Evolutionary conservation across 2,329 filamentous ascomycete species (phyloP).

Genomic region (Claviceps paspali): DNA sequence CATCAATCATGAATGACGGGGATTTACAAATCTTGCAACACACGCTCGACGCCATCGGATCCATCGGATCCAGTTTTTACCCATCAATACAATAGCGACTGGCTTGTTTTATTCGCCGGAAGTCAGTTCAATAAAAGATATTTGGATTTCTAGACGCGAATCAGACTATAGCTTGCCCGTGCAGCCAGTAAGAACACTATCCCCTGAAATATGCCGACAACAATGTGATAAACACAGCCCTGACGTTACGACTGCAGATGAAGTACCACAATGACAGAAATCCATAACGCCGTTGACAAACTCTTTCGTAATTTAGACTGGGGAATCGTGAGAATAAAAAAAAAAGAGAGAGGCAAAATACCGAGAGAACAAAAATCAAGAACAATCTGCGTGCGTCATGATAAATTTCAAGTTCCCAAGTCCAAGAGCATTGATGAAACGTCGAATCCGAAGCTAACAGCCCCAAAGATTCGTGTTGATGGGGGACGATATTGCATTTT

Average conservation of each 20-base stretch:
- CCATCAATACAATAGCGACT: conserved; percentile 11
- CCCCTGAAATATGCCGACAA: neutral
- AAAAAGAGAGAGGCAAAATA: neutral
- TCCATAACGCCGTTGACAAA: conserved; percentile 3
- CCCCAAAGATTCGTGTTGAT: neutral
- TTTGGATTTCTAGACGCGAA: neutral
- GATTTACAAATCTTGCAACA: neutral
- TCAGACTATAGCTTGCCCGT: neutral
- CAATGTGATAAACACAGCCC: neutral
- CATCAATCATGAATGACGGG: neutral
- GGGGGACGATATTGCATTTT: neutral
- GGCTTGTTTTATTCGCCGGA: conserved; percentile 14
- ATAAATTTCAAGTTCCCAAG: neutral
- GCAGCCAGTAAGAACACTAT: neutral
- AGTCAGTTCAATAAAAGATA: conserved; percentile 21
- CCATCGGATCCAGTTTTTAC: no score
- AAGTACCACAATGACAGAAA: neutral
- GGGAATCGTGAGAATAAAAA: neutral
- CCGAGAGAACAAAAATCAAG: neutral
- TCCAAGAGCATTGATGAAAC: neutral
- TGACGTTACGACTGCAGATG: neutral
- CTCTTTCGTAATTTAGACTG: conserved; percentile 1
- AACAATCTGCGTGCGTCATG: neutral
- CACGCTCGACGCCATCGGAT: no score
- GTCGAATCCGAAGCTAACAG: neutral